Percentiles rank a stretch among this genome's conserved stretches.
These are phyloP conservation scores for Gossypium schwendimanii DNA, from an alignment of 441 rosid species.

Conservation along the genomic window DNA sequence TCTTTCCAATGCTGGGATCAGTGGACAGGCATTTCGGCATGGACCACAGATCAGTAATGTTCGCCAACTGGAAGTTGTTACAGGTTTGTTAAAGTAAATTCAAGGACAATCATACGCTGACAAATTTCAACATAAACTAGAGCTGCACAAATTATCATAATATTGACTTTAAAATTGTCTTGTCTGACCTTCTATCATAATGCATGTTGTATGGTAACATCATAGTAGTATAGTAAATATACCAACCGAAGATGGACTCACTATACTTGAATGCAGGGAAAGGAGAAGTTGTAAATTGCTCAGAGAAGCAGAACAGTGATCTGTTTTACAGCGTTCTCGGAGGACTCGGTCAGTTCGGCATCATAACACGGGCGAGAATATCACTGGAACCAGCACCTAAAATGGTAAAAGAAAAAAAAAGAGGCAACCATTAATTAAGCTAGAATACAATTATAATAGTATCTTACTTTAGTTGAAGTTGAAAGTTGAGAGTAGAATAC, in stretches of 20 bases:
- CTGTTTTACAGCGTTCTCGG: constrained; percentile 87
- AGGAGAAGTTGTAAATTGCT: constrained; percentile 75
- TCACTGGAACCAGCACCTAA: constrained; percentile 78
- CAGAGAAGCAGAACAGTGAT: constrained; percentile 71
- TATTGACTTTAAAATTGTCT: constrained; percentile 7
- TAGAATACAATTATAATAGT: neutral
- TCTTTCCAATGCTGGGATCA: constrained; percentile 88
- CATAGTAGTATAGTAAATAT: neutral
- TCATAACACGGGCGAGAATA: constrained; percentile 85
- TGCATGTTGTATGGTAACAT: constrained; percentile 10
- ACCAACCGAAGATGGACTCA: neutral
- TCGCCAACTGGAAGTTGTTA: constrained; percentile 75
- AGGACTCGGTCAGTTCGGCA: constrained; percentile 96
- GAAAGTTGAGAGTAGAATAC: neutral
- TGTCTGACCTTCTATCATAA: constrained; percentile 13
- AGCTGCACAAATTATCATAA: neutral
- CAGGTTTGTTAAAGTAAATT: constrained; percentile 52
- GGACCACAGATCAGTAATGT: constrained; percentile 98
- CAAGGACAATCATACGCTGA: neutral
- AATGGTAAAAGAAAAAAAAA: constrained; percentile 44
- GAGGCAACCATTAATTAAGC: constrained; percentile 7
- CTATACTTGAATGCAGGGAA: constrained; percentile 54
- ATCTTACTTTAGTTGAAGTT: neutral
- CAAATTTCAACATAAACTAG: constrained; percentile 10
- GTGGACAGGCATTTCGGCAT: constrained; percentile 94